Conservation (phyloP, 768 basidiomycete species). For the Pulveroboletus ravenelii region DNA sequence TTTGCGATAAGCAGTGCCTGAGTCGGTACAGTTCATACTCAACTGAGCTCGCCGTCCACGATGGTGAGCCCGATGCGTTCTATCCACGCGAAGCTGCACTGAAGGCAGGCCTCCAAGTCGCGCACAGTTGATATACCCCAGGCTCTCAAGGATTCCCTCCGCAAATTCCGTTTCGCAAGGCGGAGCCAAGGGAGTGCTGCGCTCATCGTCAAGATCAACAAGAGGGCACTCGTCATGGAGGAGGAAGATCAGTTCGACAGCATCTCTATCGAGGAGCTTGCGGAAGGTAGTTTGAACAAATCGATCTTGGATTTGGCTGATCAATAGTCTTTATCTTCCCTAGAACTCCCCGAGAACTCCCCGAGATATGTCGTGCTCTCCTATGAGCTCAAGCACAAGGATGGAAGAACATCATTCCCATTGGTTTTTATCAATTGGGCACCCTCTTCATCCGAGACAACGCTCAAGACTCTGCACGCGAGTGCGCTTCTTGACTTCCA, state of each 20-base stretch:
- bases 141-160: conserved; percentile 68
- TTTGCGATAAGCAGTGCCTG: too few species aligned
- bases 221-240: conserved; percentile 72
- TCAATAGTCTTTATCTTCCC: not conserved
- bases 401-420: conserved; percentile 83
- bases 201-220: conserved; percentile 88
- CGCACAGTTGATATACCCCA: conserved; percentile 82
- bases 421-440: conserved; percentile 88
- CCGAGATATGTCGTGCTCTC: conserved; percentile 85
- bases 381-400: conserved; percentile 72
- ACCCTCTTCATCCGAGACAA: conserved; percentile 71
- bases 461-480: conserved; percentile 76
- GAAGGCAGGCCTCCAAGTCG: conserved; percentile 11
- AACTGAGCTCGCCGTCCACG: not conserved
- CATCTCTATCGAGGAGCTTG: conserved; percentile 77
- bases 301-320: not conserved
- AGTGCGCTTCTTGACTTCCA: conserved; percentile 80
- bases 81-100: not conserved
- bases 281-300: conserved; percentile 55
- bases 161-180: conserved; percentile 77
- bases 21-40: not conserved
- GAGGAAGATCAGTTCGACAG: conserved; percentile 76
- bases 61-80: conserved; percentile 20
- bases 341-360: conserved; percentile 84
- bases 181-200: conserved; percentile 67